Evolutionary conservation across 495 filamentous ascomycete genomes (phyloP), one percentile per base, ranked within the genome.

Genomic region (Podospora comata): DNA sequence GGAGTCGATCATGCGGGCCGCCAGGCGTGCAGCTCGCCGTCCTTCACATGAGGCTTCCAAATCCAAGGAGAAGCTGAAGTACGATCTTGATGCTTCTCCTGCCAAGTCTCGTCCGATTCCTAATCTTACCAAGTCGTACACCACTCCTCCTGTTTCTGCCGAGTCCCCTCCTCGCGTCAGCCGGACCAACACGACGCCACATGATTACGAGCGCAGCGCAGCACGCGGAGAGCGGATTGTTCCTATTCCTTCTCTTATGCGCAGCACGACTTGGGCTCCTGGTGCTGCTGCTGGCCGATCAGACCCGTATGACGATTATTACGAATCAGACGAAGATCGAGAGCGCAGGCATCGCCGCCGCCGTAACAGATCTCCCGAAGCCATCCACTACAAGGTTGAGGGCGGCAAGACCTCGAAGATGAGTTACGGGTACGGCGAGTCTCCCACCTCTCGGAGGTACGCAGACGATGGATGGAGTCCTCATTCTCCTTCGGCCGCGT

Each of bases 41-140:
- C 73, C 78, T 66, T 81, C 81, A 13, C 76, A 82, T 18, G 79
- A 83, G 32, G 75, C 76, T 7, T 75, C 78, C 4, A 74, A 71
- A 53, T 76, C 76, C 20, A 75, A 74, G 26, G 77, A 78, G 27
- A 77, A 81, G 66, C 72, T 78, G 57, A 72, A 73, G 11, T 67
- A 80, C 20, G 64, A 75, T 18, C 64, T 79, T 16, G 74, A 78
- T 23, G 70, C 66, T 16, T 60, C 74, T 62, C 63, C 75, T 2
- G 57, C 73, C 19, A 66, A 69, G 39, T n/a, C 60, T 65, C 72
- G 78, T 58, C 55, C 69, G 6, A 66, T 75, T 26, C 79, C 80
- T 23, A 30, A 67, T 15, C 71, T 78, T 18, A 20, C 67, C 26
- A 80, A 81, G 65, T 72, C 78, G n/a, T 70, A 76, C 57, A 73